Evolutionary conservation across 2,329 filamentous ascomycete species (phyloP).

Genomic region (Pyrenophora teres): DNA sequence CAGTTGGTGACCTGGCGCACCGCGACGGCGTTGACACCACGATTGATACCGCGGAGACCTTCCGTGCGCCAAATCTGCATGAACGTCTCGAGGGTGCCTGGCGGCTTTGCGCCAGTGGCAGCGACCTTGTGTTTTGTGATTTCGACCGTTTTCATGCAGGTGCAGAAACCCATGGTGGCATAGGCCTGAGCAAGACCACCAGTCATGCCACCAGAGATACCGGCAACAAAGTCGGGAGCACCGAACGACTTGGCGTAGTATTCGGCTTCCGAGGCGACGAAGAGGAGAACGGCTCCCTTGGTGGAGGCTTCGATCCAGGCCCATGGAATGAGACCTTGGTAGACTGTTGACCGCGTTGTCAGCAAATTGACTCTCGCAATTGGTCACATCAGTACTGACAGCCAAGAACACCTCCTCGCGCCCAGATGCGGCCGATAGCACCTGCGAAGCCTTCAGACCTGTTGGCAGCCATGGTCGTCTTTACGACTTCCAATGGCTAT

Average conservation of each 20-base stretch:
- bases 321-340: constrained; percentile 93
- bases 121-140: constrained; percentile 98
- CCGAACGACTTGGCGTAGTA: constrained; percentile 86
- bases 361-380: constrained; percentile 47
- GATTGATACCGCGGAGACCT: constrained; percentile 95
- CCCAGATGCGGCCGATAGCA: constrained; percentile 87
- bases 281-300: constrained; percentile 98
- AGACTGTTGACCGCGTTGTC: constrained; percentile 65
- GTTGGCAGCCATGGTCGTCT: constrained; percentile 99
- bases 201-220: constrained; percentile 88
- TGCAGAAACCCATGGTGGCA: constrained; percentile 99
- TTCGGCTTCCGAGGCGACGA: constrained; percentile 97
- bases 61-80: constrained; percentile 96
- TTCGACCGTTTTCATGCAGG: constrained; percentile 99
- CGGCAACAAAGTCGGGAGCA: constrained; percentile 82
- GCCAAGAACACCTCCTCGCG: constrained; percentile 87
- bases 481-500: constrained; percentile 94
- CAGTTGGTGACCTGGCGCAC: constrained; percentile 99
- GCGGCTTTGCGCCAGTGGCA: constrained; percentile 78
- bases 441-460: constrained; percentile 82
- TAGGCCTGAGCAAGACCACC: constrained; percentile 98
- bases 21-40: constrained; percentile 96
- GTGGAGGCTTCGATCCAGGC: constrained; percentile 99
- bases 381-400: constrained; percentile 67
- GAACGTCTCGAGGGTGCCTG: constrained; percentile 92